Percentiles rank a stretch among this genome's conserved stretches.
Evolutionary conservation across 176 grass and related monocot genomes (phyloP).

Genomic region (Melocanna baccifera): DNA sequence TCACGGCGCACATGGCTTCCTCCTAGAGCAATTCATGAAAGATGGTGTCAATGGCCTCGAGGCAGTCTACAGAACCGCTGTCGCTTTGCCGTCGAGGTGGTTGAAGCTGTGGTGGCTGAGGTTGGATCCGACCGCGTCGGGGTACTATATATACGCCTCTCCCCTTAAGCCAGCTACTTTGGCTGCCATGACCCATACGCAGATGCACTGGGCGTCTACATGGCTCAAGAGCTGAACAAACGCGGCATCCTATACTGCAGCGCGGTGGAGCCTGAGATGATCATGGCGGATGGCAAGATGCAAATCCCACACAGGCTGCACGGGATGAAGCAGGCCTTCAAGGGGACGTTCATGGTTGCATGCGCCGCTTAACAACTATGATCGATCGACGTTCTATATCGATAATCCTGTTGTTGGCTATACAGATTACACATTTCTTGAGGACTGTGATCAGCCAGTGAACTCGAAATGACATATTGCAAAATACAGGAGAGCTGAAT

Average conservation of each 20-base stretch:
- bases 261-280: constrained; percentile 51
- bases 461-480: background rate
- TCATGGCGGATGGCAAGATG: constrained; percentile 18
- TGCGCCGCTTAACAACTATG: constrained; percentile 42
- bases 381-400: constrained; percentile 51
- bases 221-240: constrained; percentile 43
- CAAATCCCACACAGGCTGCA: constrained; percentile 32
- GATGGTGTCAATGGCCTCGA: constrained; percentile 42
- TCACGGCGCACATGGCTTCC: constrained; percentile 45
- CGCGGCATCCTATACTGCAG: constrained; percentile 44
- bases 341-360: constrained; percentile 43
- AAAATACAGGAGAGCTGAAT: background rate
- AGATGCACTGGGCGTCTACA: constrained; percentile 45
- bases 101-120: constrained; percentile 30
- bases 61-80: constrained; percentile 46
- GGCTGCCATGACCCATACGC: constrained; percentile 39
- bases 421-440: constrained; percentile 55
- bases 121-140: constrained; percentile 41
- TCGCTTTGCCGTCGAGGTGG: constrained; percentile 49
- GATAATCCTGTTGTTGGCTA: constrained; percentile 45
- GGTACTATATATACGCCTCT: constrained; percentile 49
- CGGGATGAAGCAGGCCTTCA: constrained; percentile 50
- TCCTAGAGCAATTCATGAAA: constrained; percentile 65
- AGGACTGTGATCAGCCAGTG: background rate
- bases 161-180: constrained; percentile 37